Conservation (phyloP, 352 stramenopile genomes). For the Elongisporangium undulatum region DNA sequence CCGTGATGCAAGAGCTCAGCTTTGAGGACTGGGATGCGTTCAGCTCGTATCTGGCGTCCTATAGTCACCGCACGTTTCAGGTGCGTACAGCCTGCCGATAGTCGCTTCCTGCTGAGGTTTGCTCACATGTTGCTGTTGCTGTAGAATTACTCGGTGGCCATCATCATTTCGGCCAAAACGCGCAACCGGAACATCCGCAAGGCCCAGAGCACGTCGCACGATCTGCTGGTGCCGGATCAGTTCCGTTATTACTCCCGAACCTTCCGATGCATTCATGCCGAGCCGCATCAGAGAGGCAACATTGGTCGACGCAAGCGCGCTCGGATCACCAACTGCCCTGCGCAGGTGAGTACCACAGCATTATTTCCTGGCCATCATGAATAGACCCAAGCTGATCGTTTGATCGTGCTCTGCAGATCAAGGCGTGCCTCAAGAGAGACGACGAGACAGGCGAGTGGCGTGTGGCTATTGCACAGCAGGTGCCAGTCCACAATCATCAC, state of each 20-base stretch:
- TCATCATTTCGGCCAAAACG: neutral
- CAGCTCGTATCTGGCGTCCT: neutral
- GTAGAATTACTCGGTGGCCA: neutral
- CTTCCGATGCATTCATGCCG: neutral
- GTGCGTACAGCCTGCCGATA: neutral
- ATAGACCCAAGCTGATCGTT: neutral
- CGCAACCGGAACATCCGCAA: neutral
- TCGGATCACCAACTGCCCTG: neutral
- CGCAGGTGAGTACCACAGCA: neutral
- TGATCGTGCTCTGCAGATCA: neutral
- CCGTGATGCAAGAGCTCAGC: neutral
- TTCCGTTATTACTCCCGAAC: neutral
- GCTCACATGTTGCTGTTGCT: neutral
- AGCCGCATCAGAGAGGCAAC: neutral
- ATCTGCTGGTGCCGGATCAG: neutral
- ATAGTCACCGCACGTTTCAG: neutral
- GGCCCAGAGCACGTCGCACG: neutral
- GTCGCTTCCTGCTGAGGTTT: neutral
- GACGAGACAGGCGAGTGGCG: neutral
- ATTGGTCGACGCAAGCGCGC: neutral
- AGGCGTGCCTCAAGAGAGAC: neutral
- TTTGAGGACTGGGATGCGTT: neutral
- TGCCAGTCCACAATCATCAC: neutral
- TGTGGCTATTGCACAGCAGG: neutral
- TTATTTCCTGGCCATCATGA: neutral